phyloP scores from a whole-genome alignment of 805 yeast genomes.

The Ogataea kodamae region DNA sequence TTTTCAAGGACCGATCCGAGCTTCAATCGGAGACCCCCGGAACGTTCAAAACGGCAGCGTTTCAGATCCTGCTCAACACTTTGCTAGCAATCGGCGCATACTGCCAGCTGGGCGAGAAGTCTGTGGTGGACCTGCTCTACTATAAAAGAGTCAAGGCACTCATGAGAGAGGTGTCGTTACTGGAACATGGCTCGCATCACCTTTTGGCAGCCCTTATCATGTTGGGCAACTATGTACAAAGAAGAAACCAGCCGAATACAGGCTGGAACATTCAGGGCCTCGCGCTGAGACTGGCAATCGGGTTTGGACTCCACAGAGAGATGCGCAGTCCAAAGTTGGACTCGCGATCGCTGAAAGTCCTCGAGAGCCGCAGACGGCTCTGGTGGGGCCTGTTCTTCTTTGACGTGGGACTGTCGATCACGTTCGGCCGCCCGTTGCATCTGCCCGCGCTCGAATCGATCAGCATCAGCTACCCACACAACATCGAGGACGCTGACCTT shows the following conservation, averaged over 20 bases:
- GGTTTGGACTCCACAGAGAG: constrained; percentile 52
- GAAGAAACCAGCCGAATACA: constrained; percentile 53
- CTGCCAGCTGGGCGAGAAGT: constrained; percentile 48
- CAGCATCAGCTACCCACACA: constrained; percentile 42
- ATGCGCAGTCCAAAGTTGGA: constrained; percentile 28
- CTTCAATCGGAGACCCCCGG: constrained; percentile 25
- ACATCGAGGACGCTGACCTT: constrained; percentile 38
- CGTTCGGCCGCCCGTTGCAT: constrained; percentile 54
- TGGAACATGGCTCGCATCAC: constrained; percentile 50
- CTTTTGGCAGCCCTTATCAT: constrained; percentile 45
- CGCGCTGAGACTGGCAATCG: constrained; percentile 56
- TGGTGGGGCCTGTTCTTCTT: constrained; percentile 59
- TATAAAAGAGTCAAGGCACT: constrained; percentile 44
- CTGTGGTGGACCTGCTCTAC: constrained; percentile 45
- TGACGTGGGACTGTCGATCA: constrained; percentile 52
- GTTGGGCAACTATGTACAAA: constrained; percentile 51
- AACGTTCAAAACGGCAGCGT: constrained; percentile 38
- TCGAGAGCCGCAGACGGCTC: constrained; percentile 48
- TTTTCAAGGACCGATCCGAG: constrained; percentile 41
- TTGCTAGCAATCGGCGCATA: constrained; percentile 59
- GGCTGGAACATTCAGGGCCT: constrained; percentile 58
- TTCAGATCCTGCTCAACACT: constrained; percentile 48
- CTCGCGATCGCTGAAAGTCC: constrained; percentile 15
- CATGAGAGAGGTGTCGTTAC: constrained; percentile 37
- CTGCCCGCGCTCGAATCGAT: constrained; percentile 40